These are phyloP conservation scores for Vigna reflexopilosa DNA, from an alignment of 306 rosid genomes.

Conservation along the genomic window DNA sequence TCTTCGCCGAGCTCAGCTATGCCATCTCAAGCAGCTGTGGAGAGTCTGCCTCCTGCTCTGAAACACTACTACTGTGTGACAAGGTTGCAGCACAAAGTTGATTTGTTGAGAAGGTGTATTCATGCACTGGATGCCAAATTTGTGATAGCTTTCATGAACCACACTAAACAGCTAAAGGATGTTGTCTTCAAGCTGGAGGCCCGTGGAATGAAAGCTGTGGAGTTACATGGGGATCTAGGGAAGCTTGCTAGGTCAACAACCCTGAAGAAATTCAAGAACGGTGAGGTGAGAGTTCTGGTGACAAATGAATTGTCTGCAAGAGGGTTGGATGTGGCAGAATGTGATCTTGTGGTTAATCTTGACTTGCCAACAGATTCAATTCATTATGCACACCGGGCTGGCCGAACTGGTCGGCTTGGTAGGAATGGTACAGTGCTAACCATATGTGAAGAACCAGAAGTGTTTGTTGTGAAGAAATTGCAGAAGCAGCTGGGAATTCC, in stretches of 20 bases:
- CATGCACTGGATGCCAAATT: constrained; percentile 90
- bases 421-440: constrained; percentile 85
- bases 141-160: constrained; percentile 96
- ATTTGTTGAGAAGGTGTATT: constrained; percentile 80
- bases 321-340: constrained; percentile 93
- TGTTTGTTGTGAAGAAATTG: constrained; percentile 88
- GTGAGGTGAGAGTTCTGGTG: constrained; percentile 80
- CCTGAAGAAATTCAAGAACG: constrained; percentile 83
- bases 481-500: constrained; percentile 86
- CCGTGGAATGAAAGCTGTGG: constrained; percentile 80
- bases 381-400: constrained; percentile 97
- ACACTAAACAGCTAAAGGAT: constrained; percentile 87
- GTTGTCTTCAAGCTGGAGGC: constrained; percentile 92
- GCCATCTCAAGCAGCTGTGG: constrained; percentile 62
- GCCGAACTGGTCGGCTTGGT: constrained; percentile 92
- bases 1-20: constrained; percentile 41
- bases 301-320: constrained; percentile 94
- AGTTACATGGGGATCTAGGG: constrained; percentile 96
- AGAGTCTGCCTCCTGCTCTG: constrained; percentile 83
- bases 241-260: constrained; percentile 93
- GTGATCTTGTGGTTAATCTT: constrained; percentile 95
- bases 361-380: constrained; percentile 86
- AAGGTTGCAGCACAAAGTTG: constrained; percentile 89
- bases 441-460: constrained; percentile 84
- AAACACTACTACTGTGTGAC: constrained; percentile 80